Evolutionary conservation across 192 early-diverging fungal genomes (phyloP).

Genomic region (Allomyces arbusculus): DNA sequence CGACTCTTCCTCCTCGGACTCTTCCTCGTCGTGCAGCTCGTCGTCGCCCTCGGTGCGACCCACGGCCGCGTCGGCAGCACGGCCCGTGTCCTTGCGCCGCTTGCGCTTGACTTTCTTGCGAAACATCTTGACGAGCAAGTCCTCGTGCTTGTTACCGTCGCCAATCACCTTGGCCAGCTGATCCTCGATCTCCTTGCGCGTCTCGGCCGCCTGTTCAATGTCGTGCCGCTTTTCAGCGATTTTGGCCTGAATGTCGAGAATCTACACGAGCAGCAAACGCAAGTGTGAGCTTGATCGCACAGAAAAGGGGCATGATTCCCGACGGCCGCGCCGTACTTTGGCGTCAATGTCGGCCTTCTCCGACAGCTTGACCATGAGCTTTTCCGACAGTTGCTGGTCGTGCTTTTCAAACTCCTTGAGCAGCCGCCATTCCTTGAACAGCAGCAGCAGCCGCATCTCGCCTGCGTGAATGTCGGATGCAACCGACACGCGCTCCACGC

Average conservation of each 20-base stretch:
- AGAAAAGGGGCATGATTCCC: neutral
- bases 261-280: neutral
- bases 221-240: conserved; percentile 33
- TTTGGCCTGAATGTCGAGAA: conserved; percentile 7
- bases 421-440: conserved; percentile 37
- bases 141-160: conserved; percentile 40
- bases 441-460: conserved; percentile 35
- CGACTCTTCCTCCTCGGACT: conserved; percentile 5
- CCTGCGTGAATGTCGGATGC: conserved; percentile 31
- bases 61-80: neutral
- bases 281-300: too few relatives aligned
- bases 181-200: conserved; percentile 30
- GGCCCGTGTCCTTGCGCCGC: conserved; percentile 13
- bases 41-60: too few relatives aligned
- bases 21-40: conserved; percentile 2
- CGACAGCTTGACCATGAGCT: conserved; percentile 20
- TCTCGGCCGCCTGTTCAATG: conserved; percentile 25
- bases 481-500: neutral
- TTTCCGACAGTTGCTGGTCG: conserved; percentile 30
- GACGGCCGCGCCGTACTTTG: conserved; percentile 12
- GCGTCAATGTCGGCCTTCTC: conserved; percentile 32
- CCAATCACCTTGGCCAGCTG: conserved; percentile 21
- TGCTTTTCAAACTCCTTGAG: conserved; percentile 47
- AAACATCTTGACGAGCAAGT: conserved; percentile 33
- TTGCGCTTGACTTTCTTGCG: conserved; percentile 39